phyloP scores from a whole-genome alignment of 371 early-diverging fungal species.

The Choanephora cucurbitarum region DNA sequence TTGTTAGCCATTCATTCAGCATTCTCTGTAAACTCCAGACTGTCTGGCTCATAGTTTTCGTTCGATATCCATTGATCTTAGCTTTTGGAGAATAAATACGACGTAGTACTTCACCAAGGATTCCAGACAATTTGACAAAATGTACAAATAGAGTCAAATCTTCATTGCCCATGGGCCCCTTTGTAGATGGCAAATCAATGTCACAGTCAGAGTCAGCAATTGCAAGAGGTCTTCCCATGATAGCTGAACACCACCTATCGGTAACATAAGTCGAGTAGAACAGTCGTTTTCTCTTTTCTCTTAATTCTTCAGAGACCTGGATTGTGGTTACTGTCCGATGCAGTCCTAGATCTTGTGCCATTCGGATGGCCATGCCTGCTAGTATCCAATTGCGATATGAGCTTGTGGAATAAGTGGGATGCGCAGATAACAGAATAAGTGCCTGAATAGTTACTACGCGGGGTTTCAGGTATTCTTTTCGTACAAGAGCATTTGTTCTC shows the following conservation, averaged over 20 bases:
- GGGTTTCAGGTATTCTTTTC: constrained; percentile 38
- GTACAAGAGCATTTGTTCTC: constrained; percentile 26
- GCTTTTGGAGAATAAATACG: constrained; percentile 41
- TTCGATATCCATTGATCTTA: constrained; percentile 25
- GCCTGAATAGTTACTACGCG: constrained; percentile 44
- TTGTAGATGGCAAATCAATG: constrained; percentile 24
- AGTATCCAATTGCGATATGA: constrained; percentile 45
- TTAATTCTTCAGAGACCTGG: constrained; percentile 15
- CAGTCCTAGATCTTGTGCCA: constrained; percentile 47
- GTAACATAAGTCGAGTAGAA: constrained; percentile 38
- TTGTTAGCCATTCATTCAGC: constrained; percentile 31
- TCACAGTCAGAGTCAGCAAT: constrained; percentile 48
- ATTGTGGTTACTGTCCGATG: constrained; percentile 31
- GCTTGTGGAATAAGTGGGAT: constrained; percentile 38
- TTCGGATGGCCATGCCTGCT: constrained; percentile 52
- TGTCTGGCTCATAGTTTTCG: constrained; percentile 27
- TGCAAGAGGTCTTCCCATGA: constrained; percentile 43
- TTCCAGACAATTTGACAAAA: constrained; percentile 36
- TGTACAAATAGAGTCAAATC: constrained; percentile 28
- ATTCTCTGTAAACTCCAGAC: constrained; percentile 29
- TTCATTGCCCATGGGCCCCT: constrained; percentile 8
- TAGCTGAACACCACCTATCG: constrained; percentile 45
- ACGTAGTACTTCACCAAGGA: constrained; percentile 40
- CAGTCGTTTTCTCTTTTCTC: constrained; percentile 27
- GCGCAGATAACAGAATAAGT: constrained; percentile 37